phyloP scores from a whole-genome alignment of 345 rosid genomes.

The Psidium guajava region DNA sequence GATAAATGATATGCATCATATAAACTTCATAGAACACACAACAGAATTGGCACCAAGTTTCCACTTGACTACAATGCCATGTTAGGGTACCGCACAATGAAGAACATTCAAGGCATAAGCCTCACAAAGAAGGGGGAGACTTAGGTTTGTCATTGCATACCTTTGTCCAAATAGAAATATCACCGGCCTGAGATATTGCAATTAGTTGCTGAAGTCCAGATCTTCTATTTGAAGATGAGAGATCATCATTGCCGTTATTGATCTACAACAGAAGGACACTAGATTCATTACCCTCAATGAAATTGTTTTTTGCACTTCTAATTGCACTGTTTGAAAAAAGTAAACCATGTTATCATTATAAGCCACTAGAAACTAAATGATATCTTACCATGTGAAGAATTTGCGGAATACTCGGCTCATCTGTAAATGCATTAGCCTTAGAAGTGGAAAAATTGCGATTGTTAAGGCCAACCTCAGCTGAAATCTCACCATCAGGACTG shows the following conservation, averaged over 20 bases:
- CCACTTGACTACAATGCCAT: not conserved
- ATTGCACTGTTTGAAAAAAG: not conserved
- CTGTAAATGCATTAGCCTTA: slow-evolving; percentile 39
- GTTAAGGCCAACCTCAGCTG: slow-evolving; percentile 29
- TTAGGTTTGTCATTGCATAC: slow-evolving; percentile 16
- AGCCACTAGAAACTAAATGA: not conserved
- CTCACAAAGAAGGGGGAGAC: not conserved
- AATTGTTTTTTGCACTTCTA: not conserved
- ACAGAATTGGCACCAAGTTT: not conserved
- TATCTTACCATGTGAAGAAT: slow-evolving; percentile 78
- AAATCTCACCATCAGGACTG: slow-evolving; percentile 25
- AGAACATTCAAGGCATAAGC: not conserved
- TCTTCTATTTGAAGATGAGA: slow-evolving; percentile 40
- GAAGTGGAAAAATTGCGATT: slow-evolving; percentile 33
- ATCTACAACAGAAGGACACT: slow-evolving; percentile 27
- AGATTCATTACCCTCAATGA: not conserved
- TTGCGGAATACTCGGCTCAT: slow-evolving; percentile 95
- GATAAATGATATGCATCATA: not conserved
- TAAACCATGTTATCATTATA: not conserved
- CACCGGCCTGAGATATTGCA: slow-evolving; percentile 63
- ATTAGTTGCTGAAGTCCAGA: slow-evolving; percentile 75
- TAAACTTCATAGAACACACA: not conserved
- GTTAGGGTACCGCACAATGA: not conserved
- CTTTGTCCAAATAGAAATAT: slow-evolving; percentile 63
- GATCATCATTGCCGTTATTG: slow-evolving; percentile 47